Conservation (phyloP, 2,329 filamentous ascomycete genomes). For the Colletotrichum melonis region DNA sequence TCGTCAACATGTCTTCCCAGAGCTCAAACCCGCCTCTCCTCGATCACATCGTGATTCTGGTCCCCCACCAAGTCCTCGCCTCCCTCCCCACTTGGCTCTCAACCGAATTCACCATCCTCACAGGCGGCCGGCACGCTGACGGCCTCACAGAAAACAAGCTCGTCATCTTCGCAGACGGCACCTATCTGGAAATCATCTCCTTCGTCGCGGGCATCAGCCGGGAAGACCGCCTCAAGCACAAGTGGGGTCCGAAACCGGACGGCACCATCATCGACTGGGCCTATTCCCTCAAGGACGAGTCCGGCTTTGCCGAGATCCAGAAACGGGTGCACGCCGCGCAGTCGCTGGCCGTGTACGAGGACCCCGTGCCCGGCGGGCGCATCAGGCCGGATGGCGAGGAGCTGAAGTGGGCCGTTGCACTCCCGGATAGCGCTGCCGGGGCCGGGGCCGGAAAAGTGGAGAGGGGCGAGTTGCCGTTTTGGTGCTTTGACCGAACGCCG, state of each 20-base stretch:
- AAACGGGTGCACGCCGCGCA: slow-evolving; percentile 44
- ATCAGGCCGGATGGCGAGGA: slow-evolving; percentile 64
- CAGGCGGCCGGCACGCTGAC: slow-evolving; percentile 72
- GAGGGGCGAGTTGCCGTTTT: slow-evolving; percentile 70
- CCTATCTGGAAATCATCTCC: slow-evolving; percentile 75
- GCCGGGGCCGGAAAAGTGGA: slow-evolving; percentile 38
- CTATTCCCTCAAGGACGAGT: slow-evolving; percentile 55
- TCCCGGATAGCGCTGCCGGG: slow-evolving; percentile 44
- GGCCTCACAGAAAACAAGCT: slow-evolving; percentile 71
- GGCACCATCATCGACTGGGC: slow-evolving; percentile 71
- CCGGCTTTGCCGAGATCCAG: slow-evolving; percentile 52
- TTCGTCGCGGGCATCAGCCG: slow-evolving; percentile 54
- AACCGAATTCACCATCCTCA: slow-evolving; percentile 66
- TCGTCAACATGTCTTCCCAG: slow-evolving; percentile 14
- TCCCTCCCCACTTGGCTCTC: slow-evolving; percentile 62
- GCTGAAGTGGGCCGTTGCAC: slow-evolving; percentile 70
- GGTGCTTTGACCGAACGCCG: slow-evolving; percentile 72
- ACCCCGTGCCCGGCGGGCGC: slow-evolving; percentile 64
- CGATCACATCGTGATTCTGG: slow-evolving; percentile 74
- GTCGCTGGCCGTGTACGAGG: slow-evolving; percentile 55
- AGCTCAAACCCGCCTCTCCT: slow-evolving; percentile 48
- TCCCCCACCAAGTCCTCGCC: slow-evolving; percentile 61
- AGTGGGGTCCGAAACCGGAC: slow-evolving; percentile 66
- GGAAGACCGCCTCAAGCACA: slow-evolving; percentile 60
- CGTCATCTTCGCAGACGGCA: slow-evolving; percentile 71